Evolutionary conservation across 1,284 basidiomycete genomes (phyloP), one percentile per base, ranked within the genome.

Genomic region (Irpex rosettiformis): DNA sequence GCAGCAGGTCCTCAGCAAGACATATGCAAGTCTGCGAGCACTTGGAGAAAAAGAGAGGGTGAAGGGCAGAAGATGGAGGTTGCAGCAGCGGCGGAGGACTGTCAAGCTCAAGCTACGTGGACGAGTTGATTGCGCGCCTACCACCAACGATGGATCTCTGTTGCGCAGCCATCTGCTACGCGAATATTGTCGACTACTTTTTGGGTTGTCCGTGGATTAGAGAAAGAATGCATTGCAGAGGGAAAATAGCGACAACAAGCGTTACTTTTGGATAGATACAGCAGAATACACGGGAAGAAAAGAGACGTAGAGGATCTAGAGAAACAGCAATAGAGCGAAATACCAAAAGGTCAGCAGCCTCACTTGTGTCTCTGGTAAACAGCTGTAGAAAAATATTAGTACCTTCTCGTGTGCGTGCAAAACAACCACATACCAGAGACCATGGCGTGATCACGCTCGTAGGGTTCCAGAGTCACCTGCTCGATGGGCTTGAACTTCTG

Each of bases 401-500:
- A 47, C 24, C 24, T 29, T 18, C n/a, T 27, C 8, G 8, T n/a
- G 2, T 51, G 2, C 8, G 25, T 43, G 45, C n/a, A 24, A 25
- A 6, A 47, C 55, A 11, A 61, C 2, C 22, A 65, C 79, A 58
- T 63, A 76, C 82, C 89, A 62, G 87, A 83, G 29, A 93, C 88
- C 89, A 93, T 93, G 3, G 90, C 90, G 66, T 93, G 90, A 67
- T 91, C 90, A 69, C 88, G 82, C 70, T 91, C 89, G 66, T 90
- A 91, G 1, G 89, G 89, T 75, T 95, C 93, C 54, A 95, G 77
- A 2, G 94, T 96, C 8, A 97, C 88, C 78, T 96, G 94, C 75
- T 97, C 96, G 61, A 95, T 80, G 37, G 96, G 95, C 78, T 95
- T 96, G 78, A 98, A 89, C 69, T 87, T 88, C 71, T 81, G 81